Evolutionary conservation across 352 stramenopile genomes (phyloP), one percentile per base, ranked within the genome.

Genomic region (Thraustotheca clavata): DNA sequence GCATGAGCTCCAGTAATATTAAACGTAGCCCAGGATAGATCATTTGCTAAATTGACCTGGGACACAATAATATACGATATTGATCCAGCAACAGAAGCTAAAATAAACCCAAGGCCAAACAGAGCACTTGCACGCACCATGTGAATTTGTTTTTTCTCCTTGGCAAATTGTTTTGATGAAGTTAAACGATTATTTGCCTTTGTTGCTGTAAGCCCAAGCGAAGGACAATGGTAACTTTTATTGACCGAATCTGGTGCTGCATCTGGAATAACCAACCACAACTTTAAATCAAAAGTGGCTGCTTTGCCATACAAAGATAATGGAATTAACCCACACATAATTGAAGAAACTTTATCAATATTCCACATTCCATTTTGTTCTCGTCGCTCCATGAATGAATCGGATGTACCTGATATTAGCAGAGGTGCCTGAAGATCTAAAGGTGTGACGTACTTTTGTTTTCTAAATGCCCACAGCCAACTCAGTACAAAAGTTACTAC

Each of bases 41-140:
- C 54, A 40, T 62, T 62, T 36, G 54, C 32, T 29, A 62, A 49
- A 16, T 62, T 62, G 12, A 62, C 32, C 26, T 49, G 2, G 2
- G 54, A 32, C 31, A 62, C 54, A 29, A 5, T 24, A 2, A 62
- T 18, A 27, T 62, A 62, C 54, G 54, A 62, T 20, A 62, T 40
- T 39, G 27, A 47, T 9, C 33, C 54, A 4, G 34, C 34, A 4
- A 47, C 26, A 12, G 54, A 49, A 24, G 27, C 54, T 9, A 49
- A 26, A 26, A 49, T 29, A 20, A 24, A 62, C 12, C 8, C 1
- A n/a, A 62, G 12, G 4, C 54, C 54, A 49, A 49, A 52, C 24
- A 52, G 43, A 11, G n/a, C 43, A 9, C 43, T 18, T 24, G 34
- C 1, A 8, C 5, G 9, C 1, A 16, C 16, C 3, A 47, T 7